phyloP scores from a whole-genome alignment of 352 stramenopile species.

The Globisporangium orthogonon region DNA sequence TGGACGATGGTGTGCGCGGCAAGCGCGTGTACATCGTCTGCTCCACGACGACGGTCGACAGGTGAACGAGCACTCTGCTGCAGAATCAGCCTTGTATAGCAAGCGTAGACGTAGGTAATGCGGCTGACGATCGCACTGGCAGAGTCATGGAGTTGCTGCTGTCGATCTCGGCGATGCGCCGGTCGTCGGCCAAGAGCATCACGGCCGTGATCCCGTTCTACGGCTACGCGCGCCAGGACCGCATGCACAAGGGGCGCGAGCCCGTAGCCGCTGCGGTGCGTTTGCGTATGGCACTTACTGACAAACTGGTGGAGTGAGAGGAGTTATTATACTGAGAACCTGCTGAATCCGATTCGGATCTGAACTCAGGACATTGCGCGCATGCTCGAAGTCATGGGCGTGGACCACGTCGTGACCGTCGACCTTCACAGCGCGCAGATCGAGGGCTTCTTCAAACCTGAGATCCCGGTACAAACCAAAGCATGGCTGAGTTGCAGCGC shows the following conservation, averaged over 20 bases:
- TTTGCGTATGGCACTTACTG: not conserved
- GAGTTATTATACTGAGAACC: too few relatives aligned
- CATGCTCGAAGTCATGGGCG: conserved; percentile 88
- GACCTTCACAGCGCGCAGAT: conserved; percentile 87
- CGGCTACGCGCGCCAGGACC: conserved; percentile 80
- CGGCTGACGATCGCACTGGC: not conserved
- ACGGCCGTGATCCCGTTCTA: conserved; percentile 87
- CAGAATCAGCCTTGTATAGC: too few relatives aligned
- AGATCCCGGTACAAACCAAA: conserved; percentile 45
- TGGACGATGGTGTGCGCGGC: conserved; percentile 75
- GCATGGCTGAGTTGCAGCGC: too few relatives aligned
- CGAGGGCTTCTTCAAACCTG: conserved; percentile 85
- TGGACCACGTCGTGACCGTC: conserved; percentile 85
- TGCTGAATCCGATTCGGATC: not conserved
- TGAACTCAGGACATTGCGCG: conserved; percentile 58
- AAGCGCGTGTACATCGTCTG: conserved; percentile 85
- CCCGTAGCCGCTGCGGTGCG: conserved; percentile 69
- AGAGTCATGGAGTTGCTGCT: conserved; percentile 83
- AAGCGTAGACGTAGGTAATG: too few relatives aligned
- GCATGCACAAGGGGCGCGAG: conserved; percentile 80
- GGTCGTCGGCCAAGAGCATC: conserved; percentile 82
- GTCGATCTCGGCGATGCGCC: conserved; percentile 79
- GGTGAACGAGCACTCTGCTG: conserved; percentile 19
- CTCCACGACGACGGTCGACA: conserved; percentile 81
- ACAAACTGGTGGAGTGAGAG: not conserved